Base-by-base conservation (phyloP, 2,329 filamentous ascomycete species). In the Xylariaceae sp. region DNA sequence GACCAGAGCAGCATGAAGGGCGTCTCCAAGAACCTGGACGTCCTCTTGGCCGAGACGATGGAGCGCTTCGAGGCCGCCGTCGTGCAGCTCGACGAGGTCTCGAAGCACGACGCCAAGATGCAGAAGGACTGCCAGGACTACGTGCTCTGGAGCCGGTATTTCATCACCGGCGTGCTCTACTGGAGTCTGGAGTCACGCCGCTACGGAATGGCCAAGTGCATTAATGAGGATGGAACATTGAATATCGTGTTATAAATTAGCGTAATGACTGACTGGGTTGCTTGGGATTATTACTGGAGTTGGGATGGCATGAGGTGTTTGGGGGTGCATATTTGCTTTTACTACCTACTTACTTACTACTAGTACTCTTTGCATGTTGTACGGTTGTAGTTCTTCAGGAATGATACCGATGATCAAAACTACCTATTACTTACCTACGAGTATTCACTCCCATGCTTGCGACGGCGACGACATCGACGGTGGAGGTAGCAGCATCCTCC, bases 201-300 rank as follows among this genome's bases (percentile, higher is more conserved):
- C 34, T 70, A 70, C 23, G 67, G 67, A 1, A 70, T 70, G 68
- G 64, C 67, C 39, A 60, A 69, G 37, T 70, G 67, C 53, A 57
- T 68, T 4, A 63, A 68, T 39, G 56, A 60, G 10, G 67, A 69
- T 37, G 64, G 66, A 2, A 67, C 66, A 4, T 63, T 69, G 53
- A 66, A 59, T 52, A 67, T 70, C 23, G 53, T 64, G 44, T 63
- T 69, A 13, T 69, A 50, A 62, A 62, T 57, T 1, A 23, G 47
- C 47, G 47, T 49, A 23, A 23, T 49, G 47, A 23, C 8, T 35
- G 39, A 18, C 17, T 8, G 45, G 23, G 15, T 50, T 18, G 47
- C 9, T n/a, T 23, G 9, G 11, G 11, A 42, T 9, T 39, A 39
- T 1, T 39, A 42, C 37, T 8, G 37, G 37, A 42, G 37, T 42